Percentiles rank a stretch among this genome's conserved stretches.
Evolutionary conservation across 306 rosid genomes (phyloP).

Genomic region (Coriaria nepalensis): DNA sequence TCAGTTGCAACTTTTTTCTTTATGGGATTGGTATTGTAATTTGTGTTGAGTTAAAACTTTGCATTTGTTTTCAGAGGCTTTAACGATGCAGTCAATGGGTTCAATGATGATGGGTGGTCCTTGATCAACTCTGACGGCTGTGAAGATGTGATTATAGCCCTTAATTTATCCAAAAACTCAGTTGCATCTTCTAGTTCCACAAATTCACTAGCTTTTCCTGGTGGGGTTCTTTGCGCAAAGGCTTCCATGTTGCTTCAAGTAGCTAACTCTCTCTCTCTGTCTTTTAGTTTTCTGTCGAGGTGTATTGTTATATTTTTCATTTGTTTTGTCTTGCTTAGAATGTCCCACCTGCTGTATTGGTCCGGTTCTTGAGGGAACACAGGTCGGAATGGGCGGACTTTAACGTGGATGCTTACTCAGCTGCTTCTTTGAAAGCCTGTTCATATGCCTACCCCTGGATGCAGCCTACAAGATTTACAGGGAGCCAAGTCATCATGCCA

Average conservation of each 20-base stretch:
- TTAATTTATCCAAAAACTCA: conserved; percentile 68
- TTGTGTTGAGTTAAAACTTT: too few species aligned
- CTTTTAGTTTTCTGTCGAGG: not conserved
- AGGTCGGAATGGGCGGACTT: conserved; percentile 99
- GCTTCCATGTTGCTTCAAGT: conserved; percentile 98
- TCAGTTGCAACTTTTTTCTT: too few species aligned
- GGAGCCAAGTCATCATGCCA: conserved; percentile 94
- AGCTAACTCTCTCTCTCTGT: not conserved
- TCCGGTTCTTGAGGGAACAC: conserved; percentile 92
- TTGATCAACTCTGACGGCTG: conserved; percentile 70
- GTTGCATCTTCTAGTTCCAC: conserved; percentile 50
- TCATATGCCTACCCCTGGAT: conserved; percentile 74
- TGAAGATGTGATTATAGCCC: conserved; percentile 73
- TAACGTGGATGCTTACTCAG: conserved; percentile 83
- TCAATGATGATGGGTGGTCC: conserved; percentile 92
- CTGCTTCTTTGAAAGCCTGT: conserved; percentile 70
- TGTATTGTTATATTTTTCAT: not conserved
- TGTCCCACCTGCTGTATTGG: conserved; percentile 81
- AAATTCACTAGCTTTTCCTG: conserved; percentile 57
- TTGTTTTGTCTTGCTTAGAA: conserved; percentile 39
- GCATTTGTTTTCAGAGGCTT: conserved; percentile 54
- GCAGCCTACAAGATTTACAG: conserved; percentile 89
- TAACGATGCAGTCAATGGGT: conserved; percentile 94
- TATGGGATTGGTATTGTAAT: too few species aligned
- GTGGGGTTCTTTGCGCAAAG: conserved; percentile 92